These are phyloP conservation scores for Geotrichum restrictum DNA, from an alignment of 1,139 yeast species.

Conservation along the genomic window DNA sequence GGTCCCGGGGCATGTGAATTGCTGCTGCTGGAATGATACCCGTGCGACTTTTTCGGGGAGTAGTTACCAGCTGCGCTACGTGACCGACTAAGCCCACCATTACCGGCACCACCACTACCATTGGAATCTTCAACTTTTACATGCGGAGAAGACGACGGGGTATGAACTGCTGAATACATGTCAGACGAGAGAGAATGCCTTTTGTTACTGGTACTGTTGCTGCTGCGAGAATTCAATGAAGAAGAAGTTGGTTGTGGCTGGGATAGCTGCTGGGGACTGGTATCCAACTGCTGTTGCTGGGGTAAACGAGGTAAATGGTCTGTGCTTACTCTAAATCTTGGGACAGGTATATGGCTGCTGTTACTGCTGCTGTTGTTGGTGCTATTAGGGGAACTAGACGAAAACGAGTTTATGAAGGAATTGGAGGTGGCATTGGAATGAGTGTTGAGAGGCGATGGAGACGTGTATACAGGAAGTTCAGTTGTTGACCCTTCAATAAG, in stretches of 20 bases:
- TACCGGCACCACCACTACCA: no score
- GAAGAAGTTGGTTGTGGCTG: no score
- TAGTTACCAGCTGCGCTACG: background rate
- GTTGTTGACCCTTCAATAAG: background rate
- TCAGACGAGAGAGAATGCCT: slow-evolving; percentile 3
- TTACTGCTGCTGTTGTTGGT: background rate
- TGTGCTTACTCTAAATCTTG: background rate
- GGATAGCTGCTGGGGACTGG: background rate
- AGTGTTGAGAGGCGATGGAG: background rate
- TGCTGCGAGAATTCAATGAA: no score
- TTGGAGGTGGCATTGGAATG: background rate
- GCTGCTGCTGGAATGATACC: no score
- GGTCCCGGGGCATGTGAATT: no score
- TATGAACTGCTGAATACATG: background rate
- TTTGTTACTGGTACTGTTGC: no score
- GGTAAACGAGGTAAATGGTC: background rate
- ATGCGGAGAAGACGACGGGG: background rate
- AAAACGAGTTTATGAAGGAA: no score
- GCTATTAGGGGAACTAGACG: no score
- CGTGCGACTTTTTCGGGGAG: no score
- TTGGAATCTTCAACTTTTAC: no score
- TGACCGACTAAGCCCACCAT: slow-evolving; percentile 1
- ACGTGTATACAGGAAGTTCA: background rate
- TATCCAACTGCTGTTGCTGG: no score
- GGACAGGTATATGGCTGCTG: background rate